These are phyloP conservation scores for Herpetospermum pedunculosum DNA, from an alignment of 306 rosid species.

Conservation along the genomic window DNA sequence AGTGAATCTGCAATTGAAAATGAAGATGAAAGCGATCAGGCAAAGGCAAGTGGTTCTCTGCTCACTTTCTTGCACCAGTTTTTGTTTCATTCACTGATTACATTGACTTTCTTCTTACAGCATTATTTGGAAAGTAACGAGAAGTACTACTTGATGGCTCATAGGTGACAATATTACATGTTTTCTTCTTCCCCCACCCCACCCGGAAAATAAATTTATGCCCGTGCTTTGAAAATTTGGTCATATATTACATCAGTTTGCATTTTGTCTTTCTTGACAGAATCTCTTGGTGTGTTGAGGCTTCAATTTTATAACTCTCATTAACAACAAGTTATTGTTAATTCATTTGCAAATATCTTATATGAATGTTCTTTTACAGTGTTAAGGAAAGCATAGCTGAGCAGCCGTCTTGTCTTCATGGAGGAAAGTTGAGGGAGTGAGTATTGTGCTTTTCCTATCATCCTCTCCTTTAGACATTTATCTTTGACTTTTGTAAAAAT, in stretches of 20 bases:
- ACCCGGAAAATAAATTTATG: not conserved
- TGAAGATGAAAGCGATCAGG: conserved; percentile 98
- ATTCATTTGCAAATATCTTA: no score
- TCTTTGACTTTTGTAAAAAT: not conserved
- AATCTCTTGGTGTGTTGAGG: not conserved
- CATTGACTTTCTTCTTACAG: conserved; percentile 38
- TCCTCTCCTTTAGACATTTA: not conserved
- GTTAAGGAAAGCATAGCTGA: conserved; percentile 87
- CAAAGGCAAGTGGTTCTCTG: conserved; percentile 58
- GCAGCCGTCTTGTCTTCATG: conserved; percentile 64
- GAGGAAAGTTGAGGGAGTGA: conserved; percentile 95
- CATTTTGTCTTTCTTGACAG: conserved; percentile 2
- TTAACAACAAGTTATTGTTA: not conserved
- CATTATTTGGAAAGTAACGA: conserved; percentile 99
- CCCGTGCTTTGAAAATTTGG: conserved; percentile 4
- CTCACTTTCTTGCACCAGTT: conserved; percentile 7
- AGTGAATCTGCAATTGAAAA: conserved; percentile 58
- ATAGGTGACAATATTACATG: conserved; percentile 41
- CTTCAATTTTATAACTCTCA: not conserved
- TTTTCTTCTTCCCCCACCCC: not conserved
- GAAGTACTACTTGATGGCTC: conserved; percentile 98
- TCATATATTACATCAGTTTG: not conserved
- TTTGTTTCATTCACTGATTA: conserved; percentile 13
- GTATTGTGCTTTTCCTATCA: conserved; percentile 23
- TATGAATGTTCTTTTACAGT: conserved; percentile 35